These are phyloP conservation scores for Puya raimondii DNA, from an alignment of 176 grass and related monocot genomes.

Conservation along the genomic window DNA sequence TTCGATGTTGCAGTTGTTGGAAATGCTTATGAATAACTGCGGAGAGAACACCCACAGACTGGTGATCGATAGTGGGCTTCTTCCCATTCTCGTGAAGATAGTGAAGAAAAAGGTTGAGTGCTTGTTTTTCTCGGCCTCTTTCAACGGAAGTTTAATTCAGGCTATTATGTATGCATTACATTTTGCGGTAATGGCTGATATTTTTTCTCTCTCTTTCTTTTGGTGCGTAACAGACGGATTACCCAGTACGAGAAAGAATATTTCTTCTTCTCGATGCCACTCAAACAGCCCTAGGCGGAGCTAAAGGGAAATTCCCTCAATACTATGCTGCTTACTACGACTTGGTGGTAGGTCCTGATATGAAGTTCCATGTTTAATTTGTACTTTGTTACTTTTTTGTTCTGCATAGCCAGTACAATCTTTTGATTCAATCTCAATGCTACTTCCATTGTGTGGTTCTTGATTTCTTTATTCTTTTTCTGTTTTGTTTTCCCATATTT, in stretches of 20 bases:
- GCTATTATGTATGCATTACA: background rate
- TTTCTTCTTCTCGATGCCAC: constrained; percentile 94
- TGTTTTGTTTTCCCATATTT: too few species aligned
- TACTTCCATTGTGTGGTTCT: too few species aligned
- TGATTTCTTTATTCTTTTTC: too few species aligned
- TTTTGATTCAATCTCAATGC: too few species aligned
- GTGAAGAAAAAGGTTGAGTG: constrained; percentile 95
- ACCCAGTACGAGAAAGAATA: constrained; percentile 87
- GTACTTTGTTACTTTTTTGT: constrained; percentile 9
- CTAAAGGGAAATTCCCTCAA: constrained; percentile 78
- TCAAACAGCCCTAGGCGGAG: constrained; percentile 85
- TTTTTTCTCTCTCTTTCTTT: background rate
- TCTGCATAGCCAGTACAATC: background rate
- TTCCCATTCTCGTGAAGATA: constrained; percentile 83
- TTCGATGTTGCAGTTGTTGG: constrained; percentile 66
- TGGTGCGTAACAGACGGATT: constrained; percentile 55
- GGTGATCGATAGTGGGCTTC: constrained; percentile 76
- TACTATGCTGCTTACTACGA: constrained; percentile 95
- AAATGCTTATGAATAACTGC: constrained; percentile 96
- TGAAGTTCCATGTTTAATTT: constrained; percentile 9
- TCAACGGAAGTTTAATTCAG: background rate
- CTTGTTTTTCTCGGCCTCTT: background rate
- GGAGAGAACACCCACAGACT: constrained; percentile 80
- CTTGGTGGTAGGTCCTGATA: constrained; percentile 57
- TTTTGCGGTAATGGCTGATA: background rate